phyloP scores from a whole-genome alignment of 139 green algal genomes.

The Trebouxia sp. region DNA sequence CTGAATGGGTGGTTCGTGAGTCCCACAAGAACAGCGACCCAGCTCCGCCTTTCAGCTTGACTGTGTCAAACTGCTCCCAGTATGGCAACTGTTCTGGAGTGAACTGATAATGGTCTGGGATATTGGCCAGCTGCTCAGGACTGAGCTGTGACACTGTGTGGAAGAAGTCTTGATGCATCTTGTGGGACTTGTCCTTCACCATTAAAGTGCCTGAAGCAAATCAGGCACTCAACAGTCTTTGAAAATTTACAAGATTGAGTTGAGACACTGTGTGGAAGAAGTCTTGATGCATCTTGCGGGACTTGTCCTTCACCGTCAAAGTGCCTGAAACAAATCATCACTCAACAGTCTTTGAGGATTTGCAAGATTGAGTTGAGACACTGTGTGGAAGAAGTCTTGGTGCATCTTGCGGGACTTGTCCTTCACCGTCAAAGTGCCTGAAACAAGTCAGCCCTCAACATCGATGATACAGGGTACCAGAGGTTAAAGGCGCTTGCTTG shows the following conservation, averaged over 20 bases:
- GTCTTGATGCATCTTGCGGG: conserved; percentile 20
- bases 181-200: conserved; percentile 35
- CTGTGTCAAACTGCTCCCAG: conserved; percentile 15
- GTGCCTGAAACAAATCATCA: conserved; percentile 20
- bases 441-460: neutral
- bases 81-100: conserved; percentile 17
- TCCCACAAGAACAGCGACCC: conserved; percentile 43
- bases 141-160: neutral
- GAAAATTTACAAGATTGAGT: neutral
- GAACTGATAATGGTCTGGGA: conserved; percentile 34
- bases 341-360: no score
- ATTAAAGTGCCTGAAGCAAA: conserved; percentile 29
- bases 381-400: conserved; percentile 25
- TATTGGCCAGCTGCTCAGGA: neutral
- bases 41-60: conserved; percentile 3
- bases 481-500: no score
- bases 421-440: conserved; percentile 36
- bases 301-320: conserved; percentile 33
- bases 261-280: conserved; percentile 25
- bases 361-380: neutral
- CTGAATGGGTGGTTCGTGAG: conserved; percentile 30
- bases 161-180: conserved; percentile 29
- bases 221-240: neutral
- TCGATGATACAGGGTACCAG: no score
- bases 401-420: conserved; percentile 32